Evolutionary conservation across 306 rosid genomes (phyloP).

Genomic region (Vigna hirtella): DNA sequence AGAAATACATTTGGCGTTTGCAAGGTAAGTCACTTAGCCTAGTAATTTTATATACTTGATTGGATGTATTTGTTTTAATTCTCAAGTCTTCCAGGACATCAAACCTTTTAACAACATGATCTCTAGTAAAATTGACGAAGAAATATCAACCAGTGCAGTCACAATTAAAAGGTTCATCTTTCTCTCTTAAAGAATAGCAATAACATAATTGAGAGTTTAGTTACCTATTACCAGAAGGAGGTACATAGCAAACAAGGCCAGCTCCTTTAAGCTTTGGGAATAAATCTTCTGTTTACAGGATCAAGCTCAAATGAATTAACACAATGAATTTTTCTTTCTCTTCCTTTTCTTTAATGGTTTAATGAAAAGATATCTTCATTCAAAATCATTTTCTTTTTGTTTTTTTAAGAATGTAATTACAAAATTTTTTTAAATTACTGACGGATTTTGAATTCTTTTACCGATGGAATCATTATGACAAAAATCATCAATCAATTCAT

Average conservation of each 20-base stretch:
- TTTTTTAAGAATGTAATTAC: too few species aligned
- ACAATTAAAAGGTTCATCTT: conserved; percentile 11
- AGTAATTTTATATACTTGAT: too few species aligned
- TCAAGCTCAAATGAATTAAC: conserved; percentile 44
- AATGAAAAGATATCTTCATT: too few species aligned
- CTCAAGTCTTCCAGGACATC: conserved; percentile 25
- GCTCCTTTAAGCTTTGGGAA: conserved; percentile 75
- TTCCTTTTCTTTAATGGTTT: too few species aligned
- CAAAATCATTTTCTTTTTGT: too few species aligned
- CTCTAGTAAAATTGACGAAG: conserved; percentile 57
- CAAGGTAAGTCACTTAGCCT: too few species aligned
- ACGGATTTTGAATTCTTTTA: too few species aligned
- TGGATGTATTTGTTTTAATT: too few species aligned
- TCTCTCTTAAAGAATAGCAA: not conserved
- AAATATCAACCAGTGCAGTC: conserved; percentile 35
- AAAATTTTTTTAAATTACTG: too few species aligned
- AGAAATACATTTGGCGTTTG: too few species aligned
- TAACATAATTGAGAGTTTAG: conserved; percentile 10
- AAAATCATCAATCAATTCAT: too few species aligned
- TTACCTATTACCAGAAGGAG: conserved; percentile 96
- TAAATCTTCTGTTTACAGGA: conserved; percentile 46
- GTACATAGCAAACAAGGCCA: conserved; percentile 84
- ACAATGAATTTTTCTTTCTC: not conserved
- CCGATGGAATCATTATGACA: too few species aligned
- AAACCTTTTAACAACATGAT: conserved; percentile 76